A percentile compares a stretch with the other conserved stretches of the same genome.
Evolutionary conservation across 805 yeast genomes (phyloP).

Genomic region (Metschnikowia baotianmanensis): DNA sequence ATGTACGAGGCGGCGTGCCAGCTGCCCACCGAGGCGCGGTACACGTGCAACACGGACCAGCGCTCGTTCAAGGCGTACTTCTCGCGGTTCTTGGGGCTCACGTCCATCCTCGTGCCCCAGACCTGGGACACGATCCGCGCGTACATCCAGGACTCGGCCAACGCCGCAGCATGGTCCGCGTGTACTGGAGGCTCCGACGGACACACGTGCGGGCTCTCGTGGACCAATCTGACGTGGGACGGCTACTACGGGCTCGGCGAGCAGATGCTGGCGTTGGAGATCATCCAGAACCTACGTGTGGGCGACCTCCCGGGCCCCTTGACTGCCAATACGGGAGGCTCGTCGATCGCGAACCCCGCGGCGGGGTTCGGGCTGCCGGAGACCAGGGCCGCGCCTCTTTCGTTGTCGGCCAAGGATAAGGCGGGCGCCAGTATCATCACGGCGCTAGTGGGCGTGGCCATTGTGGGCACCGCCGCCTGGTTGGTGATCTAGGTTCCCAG

Average conservation of each 20-base stretch:
- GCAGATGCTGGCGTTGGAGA: conserved; percentile 24
- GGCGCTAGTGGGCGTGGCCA: conserved; percentile 44
- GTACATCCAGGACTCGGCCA: conserved; percentile 41
- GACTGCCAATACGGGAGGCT: conserved; percentile 36
- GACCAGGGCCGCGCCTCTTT: conserved; percentile 13
- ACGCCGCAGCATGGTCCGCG: conserved; percentile 21
- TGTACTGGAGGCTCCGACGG: conserved; percentile 22
- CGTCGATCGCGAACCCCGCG: conserved; percentile 32
- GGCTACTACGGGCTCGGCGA: conserved; percentile 21
- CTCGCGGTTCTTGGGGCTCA: conserved; percentile 68
- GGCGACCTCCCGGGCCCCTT: conserved; percentile 30
- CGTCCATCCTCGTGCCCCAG: conserved; percentile 69
- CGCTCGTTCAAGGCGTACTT: conserved; percentile 88
- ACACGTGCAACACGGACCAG: conserved; percentile 79
- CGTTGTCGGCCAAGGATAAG: conserved; percentile 21
- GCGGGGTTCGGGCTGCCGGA: conserved; percentile 28
- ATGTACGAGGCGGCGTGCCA: conserved; percentile 89
- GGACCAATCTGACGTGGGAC: conserved; percentile 21
- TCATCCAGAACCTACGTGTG: conserved; percentile 22
- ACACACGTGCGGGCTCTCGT: conserved; percentile 23
- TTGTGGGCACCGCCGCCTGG: conserved; percentile 22
- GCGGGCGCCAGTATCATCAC: conserved; percentile 93
- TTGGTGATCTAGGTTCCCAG: conserved; percentile 11
- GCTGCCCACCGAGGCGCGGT: conserved; percentile 27
- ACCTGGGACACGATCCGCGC: conserved; percentile 46